A percentile compares a stretch with the other conserved stretches of the same genome.
Evolutionary conservation across 306 rosid species (phyloP).

Genomic region (Malus sylvestris): DNA sequence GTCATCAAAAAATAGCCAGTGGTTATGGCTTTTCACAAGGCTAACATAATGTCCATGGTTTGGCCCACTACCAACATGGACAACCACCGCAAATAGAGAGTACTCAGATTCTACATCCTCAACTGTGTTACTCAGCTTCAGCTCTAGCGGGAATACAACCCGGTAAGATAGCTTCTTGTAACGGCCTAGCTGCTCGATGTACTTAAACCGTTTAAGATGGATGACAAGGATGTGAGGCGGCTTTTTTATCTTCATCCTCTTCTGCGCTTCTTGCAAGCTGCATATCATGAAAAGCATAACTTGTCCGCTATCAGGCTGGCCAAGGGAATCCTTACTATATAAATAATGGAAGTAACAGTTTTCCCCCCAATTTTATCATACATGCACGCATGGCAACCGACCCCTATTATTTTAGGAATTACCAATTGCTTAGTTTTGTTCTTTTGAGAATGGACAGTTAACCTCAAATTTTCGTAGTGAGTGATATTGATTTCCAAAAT

Average conservation of each 20-base stretch:
- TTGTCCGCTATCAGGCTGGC: slow-evolving; percentile 3
- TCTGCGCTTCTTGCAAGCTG: slow-evolving; percentile 99
- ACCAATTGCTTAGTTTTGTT: not conserved
- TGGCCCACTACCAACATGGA: slow-evolving; percentile 96
- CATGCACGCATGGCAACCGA: not conserved
- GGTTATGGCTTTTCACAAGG: slow-evolving; percentile 99
- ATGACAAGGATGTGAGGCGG: slow-evolving; percentile 91
- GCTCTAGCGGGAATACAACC: slow-evolving; percentile 93
- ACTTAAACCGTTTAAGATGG: slow-evolving; percentile 97
- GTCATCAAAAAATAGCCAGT: slow-evolving; percentile 97
- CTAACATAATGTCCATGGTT: slow-evolving; percentile 98
- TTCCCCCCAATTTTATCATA: not conserved
- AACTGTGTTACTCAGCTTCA: slow-evolving; percentile 87
- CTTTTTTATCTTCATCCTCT: slow-evolving; percentile 98
- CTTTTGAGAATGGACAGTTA: not conserved
- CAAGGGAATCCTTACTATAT: not conserved
- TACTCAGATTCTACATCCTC: slow-evolving; percentile 87
- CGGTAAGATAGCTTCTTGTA: slow-evolving; percentile 90
- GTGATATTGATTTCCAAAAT: not conserved
- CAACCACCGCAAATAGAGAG: slow-evolving; percentile 93
- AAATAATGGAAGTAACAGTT: not conserved
- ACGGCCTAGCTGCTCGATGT: slow-evolving; percentile 95
- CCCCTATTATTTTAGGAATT: not conserved
- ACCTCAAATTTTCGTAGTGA: not conserved
- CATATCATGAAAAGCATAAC: slow-evolving; percentile 23